Evolutionary conservation across 192 early-diverging fungal genomes (phyloP).

Genomic region (Chytriomyces hyalinus): DNA sequence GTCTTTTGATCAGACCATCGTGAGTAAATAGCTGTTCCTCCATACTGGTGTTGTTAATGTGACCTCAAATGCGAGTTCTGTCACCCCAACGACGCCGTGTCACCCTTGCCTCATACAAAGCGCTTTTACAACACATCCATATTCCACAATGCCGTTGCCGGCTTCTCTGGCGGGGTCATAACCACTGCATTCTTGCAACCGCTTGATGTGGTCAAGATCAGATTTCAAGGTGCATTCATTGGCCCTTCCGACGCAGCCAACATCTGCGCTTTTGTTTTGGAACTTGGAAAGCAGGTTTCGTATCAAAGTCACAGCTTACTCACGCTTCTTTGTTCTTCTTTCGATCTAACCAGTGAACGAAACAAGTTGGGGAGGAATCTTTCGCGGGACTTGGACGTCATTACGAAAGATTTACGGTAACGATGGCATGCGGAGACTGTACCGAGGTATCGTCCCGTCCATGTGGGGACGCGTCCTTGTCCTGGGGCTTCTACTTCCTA

Average conservation of each 20-base stretch:
- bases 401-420: conserved; percentile 8
- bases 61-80: neutral
- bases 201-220: conserved; percentile 88
- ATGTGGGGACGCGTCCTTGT: conserved; percentile 83
- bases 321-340: too few relatives aligned
- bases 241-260: neutral
- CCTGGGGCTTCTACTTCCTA: conserved; percentile 98
- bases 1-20: conserved; percentile 4
- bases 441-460: conserved; percentile 86
- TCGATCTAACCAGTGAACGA: conserved; percentile 30
- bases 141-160: conserved; percentile 87
- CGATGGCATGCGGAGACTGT: conserved; percentile 73
- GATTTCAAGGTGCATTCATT: conserved; percentile 24
- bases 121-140: conserved; percentile 21
- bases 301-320: too few relatives aligned
- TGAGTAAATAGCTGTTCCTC: neutral
- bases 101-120: too few relatives aligned
- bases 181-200: conserved; percentile 80
- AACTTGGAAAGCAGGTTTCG: neutral
- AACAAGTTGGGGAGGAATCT: conserved; percentile 30
- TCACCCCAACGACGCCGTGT: too few relatives aligned
- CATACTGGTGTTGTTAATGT: neutral
- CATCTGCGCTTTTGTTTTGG: neutral
- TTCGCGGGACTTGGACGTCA: conserved; percentile 61
- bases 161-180: conserved; percentile 79